Base-by-base conservation (phyloP, 371 early-diverging fungal genomes). In the Entomophthora muscae region DNA sequence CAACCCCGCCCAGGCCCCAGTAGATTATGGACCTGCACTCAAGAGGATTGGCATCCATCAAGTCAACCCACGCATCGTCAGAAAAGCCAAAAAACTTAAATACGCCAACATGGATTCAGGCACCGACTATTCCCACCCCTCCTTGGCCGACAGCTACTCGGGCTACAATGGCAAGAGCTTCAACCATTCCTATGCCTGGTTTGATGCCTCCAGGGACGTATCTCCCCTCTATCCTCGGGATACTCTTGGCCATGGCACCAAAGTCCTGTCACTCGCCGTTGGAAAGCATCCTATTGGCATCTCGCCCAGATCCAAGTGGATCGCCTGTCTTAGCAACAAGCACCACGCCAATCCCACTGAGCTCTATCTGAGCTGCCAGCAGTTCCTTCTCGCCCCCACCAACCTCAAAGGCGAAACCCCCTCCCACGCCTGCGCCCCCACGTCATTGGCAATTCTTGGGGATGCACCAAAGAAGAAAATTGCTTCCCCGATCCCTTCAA, bases 251-350 rank as follows among this genome's bases (percentile, higher is more conserved):
- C 57, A 57, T 22, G 57, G 57, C 31, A 57, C 57, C 24, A 27
- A 57, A 13, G 31, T 31, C 22, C 27, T 57, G 57, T 23, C 28
- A 17, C 27, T 31, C 26, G 57, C 31, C 29, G 29, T 57, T 28
- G 57, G 57, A 17, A 13, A 29, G 24, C 22, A 29, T 3, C 21
- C 21, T 10, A 13, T 57, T 29, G 57, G 57, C 22, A 31, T 57
- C 24, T 57, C 57, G 2, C 57, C 57, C 10, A 28, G 30, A 29
- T 29, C 57, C 28, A 57, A 57, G 22, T 57, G 57, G 57, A 57
- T 57, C 2, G 57, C 57, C 28, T 57, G 57, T 22, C 27, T 29
- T 17, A 57, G 31, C 57, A 57, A 29, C 30, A 31, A 57, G 1
- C 12, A 22, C 21, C 17, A 29, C 28, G 27, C 31, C 29, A 31